Base-by-base conservation (phyloP, 495 filamentous ascomycete species). In the Neurospora africana region DNA sequence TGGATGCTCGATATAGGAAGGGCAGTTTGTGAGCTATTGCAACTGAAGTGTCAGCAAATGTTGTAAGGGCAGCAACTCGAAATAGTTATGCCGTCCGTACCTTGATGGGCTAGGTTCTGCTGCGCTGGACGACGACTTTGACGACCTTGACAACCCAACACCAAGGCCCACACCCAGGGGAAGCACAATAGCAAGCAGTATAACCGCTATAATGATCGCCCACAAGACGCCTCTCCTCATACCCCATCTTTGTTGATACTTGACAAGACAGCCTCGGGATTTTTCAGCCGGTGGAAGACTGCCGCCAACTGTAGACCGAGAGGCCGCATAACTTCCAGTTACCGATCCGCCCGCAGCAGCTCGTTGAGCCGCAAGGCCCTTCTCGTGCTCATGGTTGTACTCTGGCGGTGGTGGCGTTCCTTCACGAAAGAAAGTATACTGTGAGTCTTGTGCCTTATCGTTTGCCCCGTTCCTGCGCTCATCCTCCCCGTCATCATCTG, bases 121-220 rank as follows among this genome's bases (percentile, higher is more conserved):
- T 11, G 71, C 19, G 2, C 69, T 69, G 2, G 44, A 19, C 40
- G 40, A 19, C 40, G 17, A 65, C 23, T 38, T 65, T 35, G 74
- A 47, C 21, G 69, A 73, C 70, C 74, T 73, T 30, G 72, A 47
- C 33, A 81, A 68, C 0, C 78, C 80, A 2, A 84, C 75, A 0
- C 82, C 80, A 4, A 84, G 74, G 0, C 83, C 83, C 9, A 83
- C 78, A 0, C 83, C 81, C 11, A 86, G 74, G 8, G 79, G 80
- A 19, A 84, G 40, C 43, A 75, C 68, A 11, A 84, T 44, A 11
- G 83, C 11, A 10, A 84, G 38, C 23, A 75, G 33, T n/a, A 81
- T 68, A 15, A 76, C 73, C 10, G 76, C 74, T 10, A 35, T 68
- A 10, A 75, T 17, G 8, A 81, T 11, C 0, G 79, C 27, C 78